Conservation (phyloP, 306 rosid species). For the Carpinus viminea region DNA sequence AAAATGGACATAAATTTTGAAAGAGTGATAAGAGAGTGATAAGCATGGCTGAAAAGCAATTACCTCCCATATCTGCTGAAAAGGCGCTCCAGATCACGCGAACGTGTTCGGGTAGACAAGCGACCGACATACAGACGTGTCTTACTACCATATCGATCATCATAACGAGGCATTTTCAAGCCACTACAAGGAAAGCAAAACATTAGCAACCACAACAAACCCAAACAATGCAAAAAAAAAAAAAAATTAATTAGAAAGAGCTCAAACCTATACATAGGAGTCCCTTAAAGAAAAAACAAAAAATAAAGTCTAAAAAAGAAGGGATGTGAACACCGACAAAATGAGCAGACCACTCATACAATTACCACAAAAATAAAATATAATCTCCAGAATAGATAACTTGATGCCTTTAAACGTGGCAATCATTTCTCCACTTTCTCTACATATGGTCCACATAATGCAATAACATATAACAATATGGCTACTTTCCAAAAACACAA, state of each 20-base stretch:
- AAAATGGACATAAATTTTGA: neutral
- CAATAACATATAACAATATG: too few species aligned
- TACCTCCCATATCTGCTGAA: conserved; percentile 83
- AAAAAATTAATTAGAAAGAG: neutral
- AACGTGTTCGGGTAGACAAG: conserved; percentile 62
- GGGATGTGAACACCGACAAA: neutral
- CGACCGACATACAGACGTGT: conserved; percentile 78
- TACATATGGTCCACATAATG: neutral
- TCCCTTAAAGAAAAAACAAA: neutral
- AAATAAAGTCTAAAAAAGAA: neutral
- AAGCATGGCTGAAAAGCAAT: neutral
- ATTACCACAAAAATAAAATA: neutral
- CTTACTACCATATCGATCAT: conserved; percentile 65
- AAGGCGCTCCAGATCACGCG: conserved; percentile 69
- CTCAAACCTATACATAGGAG: neutral
- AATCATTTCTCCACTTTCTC: neutral
- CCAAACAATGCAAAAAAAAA: neutral
- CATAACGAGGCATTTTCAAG: conserved; percentile 75
- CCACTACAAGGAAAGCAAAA: neutral
- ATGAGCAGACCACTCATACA: neutral
- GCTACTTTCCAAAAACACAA: too few species aligned
- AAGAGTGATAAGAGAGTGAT: neutral
- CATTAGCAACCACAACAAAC: neutral
- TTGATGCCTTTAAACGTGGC: neutral
- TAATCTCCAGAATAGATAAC: neutral